Conservation (phyloP, 768 basidiomycete genomes). For the Mycena filopes region DNA sequence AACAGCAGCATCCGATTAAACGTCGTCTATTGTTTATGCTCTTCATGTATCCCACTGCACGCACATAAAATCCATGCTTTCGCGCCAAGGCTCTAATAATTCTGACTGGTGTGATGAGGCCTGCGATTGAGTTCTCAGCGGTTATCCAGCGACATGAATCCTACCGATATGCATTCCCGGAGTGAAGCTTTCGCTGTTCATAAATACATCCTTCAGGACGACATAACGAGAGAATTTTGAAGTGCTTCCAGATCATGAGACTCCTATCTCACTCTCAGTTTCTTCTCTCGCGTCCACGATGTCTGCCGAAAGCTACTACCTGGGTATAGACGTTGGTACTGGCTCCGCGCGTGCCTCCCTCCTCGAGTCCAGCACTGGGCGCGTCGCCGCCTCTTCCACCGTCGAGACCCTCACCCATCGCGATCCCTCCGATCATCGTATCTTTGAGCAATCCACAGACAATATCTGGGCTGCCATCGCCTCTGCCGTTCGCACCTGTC, state of each 20-base stretch:
- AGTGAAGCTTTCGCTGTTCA: no score
- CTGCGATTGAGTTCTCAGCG: no score
- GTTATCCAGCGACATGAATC: no score
- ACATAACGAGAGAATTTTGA: no score
- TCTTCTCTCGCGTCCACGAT: slow-evolving; percentile 38
- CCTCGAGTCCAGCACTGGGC: slow-evolving; percentile 73
- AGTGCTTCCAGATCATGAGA: not conserved
- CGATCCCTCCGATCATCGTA: slow-evolving; percentile 84
- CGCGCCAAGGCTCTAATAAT: slow-evolving; percentile 4
- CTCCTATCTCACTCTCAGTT: no score
- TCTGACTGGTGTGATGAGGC: not conserved
- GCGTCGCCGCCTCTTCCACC: slow-evolving; percentile 80
- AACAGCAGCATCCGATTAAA: slow-evolving; percentile 61
- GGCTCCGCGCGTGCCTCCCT: slow-evolving; percentile 92
- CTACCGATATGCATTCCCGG: no score
- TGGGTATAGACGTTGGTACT: slow-evolving; percentile 90
- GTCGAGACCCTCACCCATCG: slow-evolving; percentile 89
- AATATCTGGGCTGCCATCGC: slow-evolving; percentile 87
- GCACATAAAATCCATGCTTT: slow-evolving; percentile 48
- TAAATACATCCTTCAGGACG: no score
- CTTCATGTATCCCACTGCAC: slow-evolving; percentile 41
- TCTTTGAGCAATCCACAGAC: slow-evolving; percentile 95
- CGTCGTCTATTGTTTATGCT: slow-evolving; percentile 38
- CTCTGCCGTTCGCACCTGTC: slow-evolving; percentile 68
- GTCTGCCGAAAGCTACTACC: slow-evolving; percentile 61